Conservation (phyloP, 2,329 filamentous ascomycete species). For the Decorospora gaudefroyi region DNA sequence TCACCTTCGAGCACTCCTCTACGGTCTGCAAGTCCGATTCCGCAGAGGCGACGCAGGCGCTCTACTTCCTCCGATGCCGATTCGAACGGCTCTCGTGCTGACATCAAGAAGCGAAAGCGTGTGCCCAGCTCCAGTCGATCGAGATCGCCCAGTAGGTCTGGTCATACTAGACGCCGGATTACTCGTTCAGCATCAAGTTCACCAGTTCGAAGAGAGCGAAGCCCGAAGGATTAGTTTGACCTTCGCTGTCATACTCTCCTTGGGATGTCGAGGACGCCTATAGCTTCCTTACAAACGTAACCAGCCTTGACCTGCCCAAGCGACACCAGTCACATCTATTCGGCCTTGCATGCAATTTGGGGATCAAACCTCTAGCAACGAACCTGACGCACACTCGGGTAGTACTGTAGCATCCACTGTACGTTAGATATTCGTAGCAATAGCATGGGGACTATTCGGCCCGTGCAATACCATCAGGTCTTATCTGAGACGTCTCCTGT, state of each 20-base stretch:
- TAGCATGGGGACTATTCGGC: conserved; percentile 1
- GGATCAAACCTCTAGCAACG: too few relatives aligned
- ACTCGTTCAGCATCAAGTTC: conserved; percentile 28
- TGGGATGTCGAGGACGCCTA: too few relatives aligned
- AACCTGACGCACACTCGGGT: too few relatives aligned
- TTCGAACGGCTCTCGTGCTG: conserved; percentile 53
- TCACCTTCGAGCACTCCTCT: conserved; percentile 48
- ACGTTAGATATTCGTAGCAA: background rate
- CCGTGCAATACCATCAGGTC: background rate
- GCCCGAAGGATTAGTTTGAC: conserved; percentile 18
- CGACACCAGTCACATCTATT: background rate
- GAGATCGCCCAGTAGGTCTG: conserved; percentile 29
- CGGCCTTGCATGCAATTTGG: too few relatives aligned
- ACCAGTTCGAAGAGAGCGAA: conserved; percentile 17
- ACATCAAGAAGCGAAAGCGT: conserved; percentile 56
- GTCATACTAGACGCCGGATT: conserved; percentile 21
- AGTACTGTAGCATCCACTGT: background rate
- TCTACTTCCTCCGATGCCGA: conserved; percentile 50
- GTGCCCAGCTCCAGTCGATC: conserved; percentile 48
- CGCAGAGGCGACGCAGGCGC: conserved; percentile 51
- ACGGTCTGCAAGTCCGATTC: conserved; percentile 48
- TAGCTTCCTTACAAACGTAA: background rate
- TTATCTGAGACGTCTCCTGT: background rate
- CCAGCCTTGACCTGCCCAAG: background rate
- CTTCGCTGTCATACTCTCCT: too few relatives aligned